Conservation (phyloP, 2,329 filamentous ascomycete genomes). For the Aspergillus costaricaensis region DNA sequence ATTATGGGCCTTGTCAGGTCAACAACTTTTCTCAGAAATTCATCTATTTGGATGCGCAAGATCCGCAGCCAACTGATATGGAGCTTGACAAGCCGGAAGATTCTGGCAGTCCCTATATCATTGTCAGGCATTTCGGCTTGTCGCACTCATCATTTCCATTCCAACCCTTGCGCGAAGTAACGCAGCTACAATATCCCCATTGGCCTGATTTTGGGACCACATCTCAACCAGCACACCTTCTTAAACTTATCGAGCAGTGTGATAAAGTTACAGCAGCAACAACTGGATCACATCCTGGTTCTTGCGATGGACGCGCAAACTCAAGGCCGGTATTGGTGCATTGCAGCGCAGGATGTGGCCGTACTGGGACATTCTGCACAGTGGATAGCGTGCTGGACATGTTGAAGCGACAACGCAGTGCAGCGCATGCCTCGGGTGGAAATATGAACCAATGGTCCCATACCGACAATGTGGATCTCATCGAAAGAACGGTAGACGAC, state of each 20-base stretch:
- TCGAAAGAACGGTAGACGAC: conserved; percentile 85
- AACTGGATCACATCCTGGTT: conserved; percentile 26
- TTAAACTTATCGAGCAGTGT: conserved; percentile 86
- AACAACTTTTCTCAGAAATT: conserved; percentile 79
- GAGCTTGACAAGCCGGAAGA: conserved; percentile 27
- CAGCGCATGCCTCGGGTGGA: not conserved
- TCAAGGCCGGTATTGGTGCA: conserved; percentile 83
- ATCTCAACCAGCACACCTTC: conserved; percentile 80
- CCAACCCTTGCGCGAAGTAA: conserved; percentile 84
- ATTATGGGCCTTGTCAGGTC: conserved; percentile 76
- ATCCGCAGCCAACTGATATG: conserved; percentile 48
- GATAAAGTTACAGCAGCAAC: conserved; percentile 62
- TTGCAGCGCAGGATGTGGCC: conserved; percentile 92
- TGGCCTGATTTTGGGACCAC: conserved; percentile 98
- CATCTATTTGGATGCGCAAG: conserved; percentile 69
- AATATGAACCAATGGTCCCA: conserved; percentile 63
- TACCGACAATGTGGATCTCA: conserved; percentile 72
- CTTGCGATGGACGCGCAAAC: conserved; percentile 58
- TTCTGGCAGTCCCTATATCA: conserved; percentile 64
- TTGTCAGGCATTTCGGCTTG: conserved; percentile 83
- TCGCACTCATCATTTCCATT: conserved; percentile 77
- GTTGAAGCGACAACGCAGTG: conserved; percentile 76
- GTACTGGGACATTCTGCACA: conserved; percentile 94
- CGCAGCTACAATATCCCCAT: conserved; percentile 89
- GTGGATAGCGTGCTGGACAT: conserved; percentile 96